These are phyloP conservation scores for Erigeron canadensis DNA, from an alignment of 129 eudicot genomes.

Conservation along the genomic window DNA sequence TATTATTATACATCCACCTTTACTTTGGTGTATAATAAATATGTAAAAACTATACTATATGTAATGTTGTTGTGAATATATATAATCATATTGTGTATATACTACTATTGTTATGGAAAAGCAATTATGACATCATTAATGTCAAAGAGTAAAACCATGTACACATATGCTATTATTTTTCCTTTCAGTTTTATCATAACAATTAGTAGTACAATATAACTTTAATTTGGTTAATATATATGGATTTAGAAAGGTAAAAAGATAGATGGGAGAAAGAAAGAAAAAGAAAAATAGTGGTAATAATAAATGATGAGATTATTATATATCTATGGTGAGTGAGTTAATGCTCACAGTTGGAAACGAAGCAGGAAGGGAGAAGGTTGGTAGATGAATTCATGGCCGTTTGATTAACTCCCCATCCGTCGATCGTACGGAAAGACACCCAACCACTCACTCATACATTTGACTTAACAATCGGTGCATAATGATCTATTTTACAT, in stretches of 20 bases:
- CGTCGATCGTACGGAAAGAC: conserved; percentile 23
- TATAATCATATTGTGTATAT: neutral
- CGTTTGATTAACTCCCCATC: conserved; percentile 30
- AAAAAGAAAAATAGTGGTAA: neutral
- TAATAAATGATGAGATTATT: neutral
- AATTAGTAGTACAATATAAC: no score
- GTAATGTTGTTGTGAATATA: no score
- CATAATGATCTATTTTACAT: conserved; percentile 9
- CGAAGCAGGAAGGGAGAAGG: conserved; percentile 24
- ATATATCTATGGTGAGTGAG: neutral
- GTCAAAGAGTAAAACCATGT: conserved; percentile 17
- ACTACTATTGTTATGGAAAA: conserved; percentile 10
- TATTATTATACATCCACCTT: conserved; percentile 15
- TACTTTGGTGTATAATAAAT: conserved; percentile 1
- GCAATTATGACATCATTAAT: conserved; percentile 27
- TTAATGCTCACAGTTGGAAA: conserved; percentile 22
- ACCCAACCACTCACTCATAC: neutral
- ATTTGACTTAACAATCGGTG: conserved; percentile 13
- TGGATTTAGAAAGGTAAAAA: neutral
- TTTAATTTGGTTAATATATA: no score
- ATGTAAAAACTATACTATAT: neutral
- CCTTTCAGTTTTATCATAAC: no score
- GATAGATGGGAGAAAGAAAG: neutral
- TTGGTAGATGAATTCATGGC: conserved; percentile 34
- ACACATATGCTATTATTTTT: neutral